Evolutionary conservation across 805 yeast species (phyloP).

Genomic region (Kazachstania psychrophila): DNA sequence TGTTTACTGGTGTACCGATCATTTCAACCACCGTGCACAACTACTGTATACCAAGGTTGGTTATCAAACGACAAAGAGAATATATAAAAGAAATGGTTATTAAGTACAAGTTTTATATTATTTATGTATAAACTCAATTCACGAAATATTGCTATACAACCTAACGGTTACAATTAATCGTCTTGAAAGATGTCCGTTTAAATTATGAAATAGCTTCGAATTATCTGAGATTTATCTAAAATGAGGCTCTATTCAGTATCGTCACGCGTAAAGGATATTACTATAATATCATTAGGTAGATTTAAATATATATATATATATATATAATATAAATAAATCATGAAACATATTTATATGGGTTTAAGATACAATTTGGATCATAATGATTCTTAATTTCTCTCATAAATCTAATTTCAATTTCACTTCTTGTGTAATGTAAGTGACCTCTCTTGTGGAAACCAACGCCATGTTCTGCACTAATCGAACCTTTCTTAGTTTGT

Average conservation of each 20-base stretch:
- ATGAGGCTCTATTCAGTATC: no score
- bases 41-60: conserved; percentile 46
- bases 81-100: conserved; percentile 26
- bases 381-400: conserved; percentile 67
- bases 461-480: conserved; percentile 94
- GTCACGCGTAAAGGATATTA: no score
- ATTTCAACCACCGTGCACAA: conserved; percentile 49
- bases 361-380: conserved; percentile 86
- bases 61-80: conserved; percentile 32
- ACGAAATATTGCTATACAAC: no score
- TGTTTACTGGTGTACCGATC: conserved; percentile 47
- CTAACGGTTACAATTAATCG: no score
- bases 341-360: conserved; percentile 73
- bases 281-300: not conserved
- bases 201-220: no score
- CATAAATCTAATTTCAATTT: conserved; percentile 62
- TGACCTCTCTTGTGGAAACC: conserved; percentile 94
- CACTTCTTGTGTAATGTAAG: conserved; percentile 74
- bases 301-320: no score
- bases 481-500: conserved; percentile 60
- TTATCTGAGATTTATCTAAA: no score
- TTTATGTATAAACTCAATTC: no score
- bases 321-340: no score
- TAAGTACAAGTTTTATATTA: no score
- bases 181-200: no score